These are phyloP conservation scores for Arthrobotrys sphaeroides DNA, from an alignment of 2,329 filamentous ascomycete genomes.

Conservation along the genomic window DNA sequence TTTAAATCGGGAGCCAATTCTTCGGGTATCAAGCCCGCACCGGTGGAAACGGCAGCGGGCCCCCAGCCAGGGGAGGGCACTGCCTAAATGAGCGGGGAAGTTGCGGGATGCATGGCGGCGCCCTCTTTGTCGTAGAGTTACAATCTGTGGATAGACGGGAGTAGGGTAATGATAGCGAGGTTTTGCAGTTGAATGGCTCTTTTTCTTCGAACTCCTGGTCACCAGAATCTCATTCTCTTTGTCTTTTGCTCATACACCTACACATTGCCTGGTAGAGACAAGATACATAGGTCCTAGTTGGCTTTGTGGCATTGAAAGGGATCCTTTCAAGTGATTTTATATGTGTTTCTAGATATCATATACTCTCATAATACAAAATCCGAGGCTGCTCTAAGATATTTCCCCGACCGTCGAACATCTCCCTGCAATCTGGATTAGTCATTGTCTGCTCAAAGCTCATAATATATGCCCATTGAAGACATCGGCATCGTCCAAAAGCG, in stretches of 20 bases:
- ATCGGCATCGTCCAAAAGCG: too few species aligned
- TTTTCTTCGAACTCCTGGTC: background rate
- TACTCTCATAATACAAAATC: background rate
- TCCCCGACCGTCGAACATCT: background rate
- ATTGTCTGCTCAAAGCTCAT: too few species aligned
- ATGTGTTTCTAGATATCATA: background rate
- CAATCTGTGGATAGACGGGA: background rate
- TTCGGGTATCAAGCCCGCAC: conserved; percentile 1
- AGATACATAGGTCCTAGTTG: conserved; percentile 4
- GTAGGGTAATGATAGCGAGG: conserved; percentile 19
- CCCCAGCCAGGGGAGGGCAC: conserved; percentile 18
- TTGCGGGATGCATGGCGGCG: background rate
- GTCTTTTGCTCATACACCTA: background rate
- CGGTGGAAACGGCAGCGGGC: background rate
- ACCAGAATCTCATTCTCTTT: background rate
- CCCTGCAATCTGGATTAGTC: too few species aligned
- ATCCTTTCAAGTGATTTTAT: background rate
- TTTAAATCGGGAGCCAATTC: conserved; percentile 19
- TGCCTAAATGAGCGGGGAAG: conserved; percentile 10
- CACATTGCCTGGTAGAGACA: background rate
- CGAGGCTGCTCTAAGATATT: background rate
- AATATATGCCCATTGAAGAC: too few species aligned
- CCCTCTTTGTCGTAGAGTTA: background rate
- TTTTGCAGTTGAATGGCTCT: background rate
- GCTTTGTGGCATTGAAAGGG: background rate